Evolutionary conservation across 345 rosid species (phyloP).

Genomic region (Acer negundo): DNA sequence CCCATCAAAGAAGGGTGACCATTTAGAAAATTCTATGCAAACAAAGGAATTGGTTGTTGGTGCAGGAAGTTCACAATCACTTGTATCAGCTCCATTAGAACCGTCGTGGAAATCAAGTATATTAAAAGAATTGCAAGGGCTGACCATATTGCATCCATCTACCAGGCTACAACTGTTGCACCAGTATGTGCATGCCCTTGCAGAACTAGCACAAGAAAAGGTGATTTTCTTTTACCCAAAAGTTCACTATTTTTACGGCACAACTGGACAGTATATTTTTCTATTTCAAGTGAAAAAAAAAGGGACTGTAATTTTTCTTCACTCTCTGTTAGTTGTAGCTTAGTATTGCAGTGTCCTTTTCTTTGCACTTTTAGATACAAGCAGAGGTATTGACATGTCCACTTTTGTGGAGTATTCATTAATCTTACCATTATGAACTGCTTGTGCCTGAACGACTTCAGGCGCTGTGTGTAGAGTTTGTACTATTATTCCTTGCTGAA

Average conservation of each 20-base stretch:
- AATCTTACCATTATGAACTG: not conserved
- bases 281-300: no score
- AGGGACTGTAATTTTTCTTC: not conserved
- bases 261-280: not conserved
- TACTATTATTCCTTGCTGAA: conserved; percentile 5
- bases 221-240: conserved; percentile 31
- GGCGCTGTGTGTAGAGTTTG: not conserved
- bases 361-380: not conserved
- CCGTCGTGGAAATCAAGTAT: conserved; percentile 33
- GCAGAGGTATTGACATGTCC: not conserved
- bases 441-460: not conserved
- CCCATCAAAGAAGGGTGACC: conserved; percentile 40
- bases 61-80: conserved; percentile 30
- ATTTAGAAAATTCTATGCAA: conserved; percentile 31
- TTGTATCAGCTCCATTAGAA: conserved; percentile 34
- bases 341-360: not conserved
- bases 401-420: not conserved
- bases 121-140: conserved; percentile 55
- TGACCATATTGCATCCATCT: conserved; percentile 55
- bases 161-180: conserved; percentile 54
- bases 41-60: conserved; percentile 28
- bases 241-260: not conserved
- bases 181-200: conserved; percentile 53
- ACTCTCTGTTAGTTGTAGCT: not conserved
- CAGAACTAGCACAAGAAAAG: conserved; percentile 66